Evolutionary conservation across 2,329 filamentous ascomycete genomes (phyloP), one percentile per base, ranked within the genome.

Genomic region (Talaromyces funiculosus): DNA sequence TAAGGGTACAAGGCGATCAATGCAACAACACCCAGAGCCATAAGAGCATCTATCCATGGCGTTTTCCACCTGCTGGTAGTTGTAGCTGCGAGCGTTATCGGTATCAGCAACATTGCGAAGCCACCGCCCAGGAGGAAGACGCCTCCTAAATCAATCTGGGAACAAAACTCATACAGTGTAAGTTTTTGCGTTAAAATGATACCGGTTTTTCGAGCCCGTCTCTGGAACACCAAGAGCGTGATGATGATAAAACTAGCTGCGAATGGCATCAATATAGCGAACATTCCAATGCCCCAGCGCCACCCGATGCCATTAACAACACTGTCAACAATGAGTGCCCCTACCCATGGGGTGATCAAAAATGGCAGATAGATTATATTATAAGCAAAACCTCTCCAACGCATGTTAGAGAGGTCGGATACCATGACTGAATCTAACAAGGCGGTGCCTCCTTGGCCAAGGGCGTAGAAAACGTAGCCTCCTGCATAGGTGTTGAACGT

Each of bases 201-300:
- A 12, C 38, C 38, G 38, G 18, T 18, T 12, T 42, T 18, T 22
- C 38, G 38, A 42, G 38, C 38, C 9, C 38, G n/a, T 42, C 38
- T 20, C 18, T 42, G 38, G 9, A 42, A 75, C 49, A 70, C 69
- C 1, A 77, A 60, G 1, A 79, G 66, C 0, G 73, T 73, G n/a
- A 67, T 66, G 49, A 77, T 72, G 47, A 79, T 69, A 47, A 72
- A 68, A 24, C 67, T 65, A 6, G 73, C 69, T 18, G 72, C 71
- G 22, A 73, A 66, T 0, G 77, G 77, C 68, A 78, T 75, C 54
- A 78, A 67, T 31, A 78, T 73, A 24, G 72, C 73, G 43, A 78
- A 75, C 72, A 78, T 77, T 56, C 75, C 76, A 47, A 77, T 78
- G 33, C 75, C 77, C 75, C 75, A 78, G 33, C 76, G 66, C 77